Evolutionary conservation across 768 basidiomycete genomes (phyloP), one percentile per base, ranked within the genome.

Genomic region (Trametes coccinea): DNA sequence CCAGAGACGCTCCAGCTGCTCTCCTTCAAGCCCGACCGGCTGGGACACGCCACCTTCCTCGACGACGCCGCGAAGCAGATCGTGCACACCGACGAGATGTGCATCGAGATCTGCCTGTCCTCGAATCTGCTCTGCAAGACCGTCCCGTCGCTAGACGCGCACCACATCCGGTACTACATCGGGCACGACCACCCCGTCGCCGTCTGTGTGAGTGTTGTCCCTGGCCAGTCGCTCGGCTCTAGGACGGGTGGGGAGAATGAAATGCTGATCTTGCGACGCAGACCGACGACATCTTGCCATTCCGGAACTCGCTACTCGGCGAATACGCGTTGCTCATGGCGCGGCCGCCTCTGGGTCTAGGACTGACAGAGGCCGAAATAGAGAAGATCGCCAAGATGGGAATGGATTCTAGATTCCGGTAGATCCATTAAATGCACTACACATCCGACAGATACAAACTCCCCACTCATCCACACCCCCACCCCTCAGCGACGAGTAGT

Each of bases 271-370:
- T 22, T 22, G 22, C 22, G 22, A 1, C n/a, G 22, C 63, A 93
- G 92, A 93, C 92, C 34, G 92, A 93, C 69, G 92, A 94, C 70
- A 84, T 80, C 4, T 84, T 94, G 16, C 86, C 87, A 0, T 93
- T 93, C 74, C 82, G 84, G 29, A 93, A 86, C 8, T 86, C 88
- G 3, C 77, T 93, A 2, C 68, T 87, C 0, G 90, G 79, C 3
- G 92, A 94, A 71, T 94, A 94, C 64, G 90, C 92, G 0, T 76
- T 93, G 5, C 81, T 94, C 39, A 76, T 93, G 55, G 92, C 92
- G 0, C 71, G 76, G 27, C 77, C 83, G n/a, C 92, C 92, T 0
- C 68, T 84, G 33, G 92, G 92, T 2, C 78, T 94, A 2, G 92
- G 89, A 0, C 73, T 93, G 48, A 75, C 75, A 0, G 80, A 87